Conservation (phyloP, 108 stramenopile genomes). For the Skeletonema menzelii region DNA sequence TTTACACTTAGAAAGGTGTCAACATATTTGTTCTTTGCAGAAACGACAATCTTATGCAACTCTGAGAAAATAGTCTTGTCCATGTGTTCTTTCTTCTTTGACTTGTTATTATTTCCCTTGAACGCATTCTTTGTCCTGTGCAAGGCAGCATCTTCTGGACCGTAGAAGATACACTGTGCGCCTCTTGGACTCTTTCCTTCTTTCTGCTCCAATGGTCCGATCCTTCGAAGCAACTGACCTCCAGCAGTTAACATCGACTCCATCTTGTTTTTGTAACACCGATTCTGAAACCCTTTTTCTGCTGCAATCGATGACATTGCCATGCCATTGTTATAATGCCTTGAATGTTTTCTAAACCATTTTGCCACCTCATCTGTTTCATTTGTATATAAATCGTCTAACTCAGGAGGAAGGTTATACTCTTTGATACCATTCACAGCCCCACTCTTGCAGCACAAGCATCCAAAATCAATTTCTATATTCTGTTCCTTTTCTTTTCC, state of each 20-base stretch:
- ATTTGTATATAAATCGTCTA: neutral
- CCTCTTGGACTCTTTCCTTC: neutral
- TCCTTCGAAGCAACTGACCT: slow-evolving; percentile 13
- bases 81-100: neutral
- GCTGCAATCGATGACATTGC: neutral
- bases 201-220: neutral
- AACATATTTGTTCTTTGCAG: neutral
- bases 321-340: neutral
- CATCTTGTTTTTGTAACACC: neutral
- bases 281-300: neutral
- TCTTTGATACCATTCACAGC: neutral
- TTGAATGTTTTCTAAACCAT: neutral
- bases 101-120: neutral
- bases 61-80: neutral
- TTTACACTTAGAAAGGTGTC: neutral
- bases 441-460: neutral
- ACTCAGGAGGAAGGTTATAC: neutral
- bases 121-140: neutral
- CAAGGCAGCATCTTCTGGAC: neutral
- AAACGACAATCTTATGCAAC: neutral
- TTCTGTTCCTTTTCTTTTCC: neutral
- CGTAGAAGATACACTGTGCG: slow-evolving; percentile 9
- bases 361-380: neutral
- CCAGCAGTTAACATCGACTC: neutral
- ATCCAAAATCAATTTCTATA: neutral